Conservation (phyloP, 768 basidiomycete genomes). For the Tulasnella sp. region DNA sequence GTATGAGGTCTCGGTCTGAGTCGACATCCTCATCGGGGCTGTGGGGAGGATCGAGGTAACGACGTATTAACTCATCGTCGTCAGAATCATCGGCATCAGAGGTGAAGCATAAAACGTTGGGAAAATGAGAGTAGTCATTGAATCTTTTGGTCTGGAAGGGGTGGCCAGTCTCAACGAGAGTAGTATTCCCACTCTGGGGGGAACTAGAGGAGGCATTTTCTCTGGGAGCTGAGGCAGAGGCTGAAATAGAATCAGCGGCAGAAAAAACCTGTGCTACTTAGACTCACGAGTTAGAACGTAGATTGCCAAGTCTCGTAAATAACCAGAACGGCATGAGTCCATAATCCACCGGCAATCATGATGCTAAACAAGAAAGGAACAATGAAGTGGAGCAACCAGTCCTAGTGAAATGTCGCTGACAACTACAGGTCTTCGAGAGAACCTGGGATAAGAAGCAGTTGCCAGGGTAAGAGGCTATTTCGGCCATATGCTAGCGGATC, state of each 20-base stretch:
- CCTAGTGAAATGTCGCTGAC: background rate
- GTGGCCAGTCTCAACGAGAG: background rate
- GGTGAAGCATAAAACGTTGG: background rate
- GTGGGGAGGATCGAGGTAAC: background rate
- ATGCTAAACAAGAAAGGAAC: background rate
- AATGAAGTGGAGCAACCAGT: background rate
- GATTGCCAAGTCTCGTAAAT: background rate
- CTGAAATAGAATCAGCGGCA: background rate
- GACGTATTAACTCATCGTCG: background rate
- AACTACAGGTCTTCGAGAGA: constrained; percentile 1
- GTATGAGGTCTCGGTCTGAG: background rate
- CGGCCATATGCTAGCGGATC: too few species aligned
- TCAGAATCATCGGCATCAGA: background rate
- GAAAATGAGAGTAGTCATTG: background rate
- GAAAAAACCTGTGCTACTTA: background rate
- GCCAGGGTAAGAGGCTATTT: too few species aligned
- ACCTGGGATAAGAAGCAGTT: background rate
- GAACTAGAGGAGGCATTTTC: background rate
- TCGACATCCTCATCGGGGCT: background rate
- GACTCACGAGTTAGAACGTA: background rate
- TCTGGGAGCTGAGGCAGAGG: background rate
- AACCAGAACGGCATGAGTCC: constrained; percentile 2
- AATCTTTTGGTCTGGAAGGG: background rate
- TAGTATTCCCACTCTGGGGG: background rate
- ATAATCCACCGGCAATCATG: constrained; percentile 20